Percentiles rank a stretch among this genome's conserved stretches.
These are phyloP conservation scores for Leptodontidium sp. DNA, from an alignment of 2,329 filamentous ascomycete genomes.

Conservation along the genomic window DNA sequence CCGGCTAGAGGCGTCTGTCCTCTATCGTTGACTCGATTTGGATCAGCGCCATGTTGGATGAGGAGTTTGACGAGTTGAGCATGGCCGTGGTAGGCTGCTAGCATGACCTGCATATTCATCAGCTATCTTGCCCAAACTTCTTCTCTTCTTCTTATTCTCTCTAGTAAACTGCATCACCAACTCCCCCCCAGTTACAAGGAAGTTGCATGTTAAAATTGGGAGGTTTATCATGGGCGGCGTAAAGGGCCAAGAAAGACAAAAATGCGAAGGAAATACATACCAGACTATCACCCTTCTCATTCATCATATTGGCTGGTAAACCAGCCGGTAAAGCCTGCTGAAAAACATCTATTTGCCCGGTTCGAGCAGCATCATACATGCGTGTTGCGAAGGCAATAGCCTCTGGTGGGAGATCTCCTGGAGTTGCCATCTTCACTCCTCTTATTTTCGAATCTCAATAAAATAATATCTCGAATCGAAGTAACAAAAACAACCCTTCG, in stretches of 20 bases:
- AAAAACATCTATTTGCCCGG: slow-evolving; percentile 65
- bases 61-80: slow-evolving; percentile 66
- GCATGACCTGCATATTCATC: slow-evolving; percentile 65
- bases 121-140: neutral
- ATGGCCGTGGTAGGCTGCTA: slow-evolving; percentile 75
- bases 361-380: slow-evolving; percentile 72
- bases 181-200: no score
- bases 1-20: slow-evolving; percentile 76
- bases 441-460: neutral
- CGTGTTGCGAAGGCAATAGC: slow-evolving; percentile 70
- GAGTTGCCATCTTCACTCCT: slow-evolving; percentile 19
- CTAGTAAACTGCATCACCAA: no score
- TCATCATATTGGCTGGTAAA: slow-evolving; percentile 74
- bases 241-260: no score
- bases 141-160: neutral
- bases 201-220: no score
- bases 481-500: no score
- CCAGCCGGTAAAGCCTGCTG: slow-evolving; percentile 69
- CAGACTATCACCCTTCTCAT: slow-evolving; percentile 76
- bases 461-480: no score
- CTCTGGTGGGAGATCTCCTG: slow-evolving; percentile 61
- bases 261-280: slow-evolving; percentile 49
- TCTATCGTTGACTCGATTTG: slow-evolving; percentile 72
- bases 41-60: slow-evolving; percentile 68
- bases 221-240: no score